phyloP scores from a whole-genome alignment of 306 rosid species.

The Trifolium fragiferum region DNA sequence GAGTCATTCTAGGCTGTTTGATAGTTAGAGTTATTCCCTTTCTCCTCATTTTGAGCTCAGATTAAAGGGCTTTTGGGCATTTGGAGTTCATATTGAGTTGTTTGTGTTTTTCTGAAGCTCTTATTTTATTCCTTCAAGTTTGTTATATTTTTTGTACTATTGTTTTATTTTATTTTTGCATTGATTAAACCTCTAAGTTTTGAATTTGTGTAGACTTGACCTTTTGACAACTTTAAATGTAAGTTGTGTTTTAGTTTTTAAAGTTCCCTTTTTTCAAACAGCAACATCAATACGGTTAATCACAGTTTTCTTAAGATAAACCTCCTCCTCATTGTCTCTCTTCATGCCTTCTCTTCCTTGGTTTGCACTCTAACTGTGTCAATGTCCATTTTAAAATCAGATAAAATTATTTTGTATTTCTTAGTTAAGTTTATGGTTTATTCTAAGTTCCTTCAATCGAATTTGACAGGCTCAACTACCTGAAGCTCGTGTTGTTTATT shows the following conservation, averaged over 20 bases:
- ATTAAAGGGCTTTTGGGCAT: not conserved
- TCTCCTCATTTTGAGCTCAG: too few relatives aligned
- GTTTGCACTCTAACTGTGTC: not conserved
- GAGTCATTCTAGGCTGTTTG: too few relatives aligned
- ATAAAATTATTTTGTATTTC: constrained; percentile 21
- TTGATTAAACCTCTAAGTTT: too few relatives aligned
- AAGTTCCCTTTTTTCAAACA: not conserved
- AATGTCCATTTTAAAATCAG: constrained; percentile 9
- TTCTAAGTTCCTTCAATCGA: constrained; percentile 20
- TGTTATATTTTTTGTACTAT: too few relatives aligned
- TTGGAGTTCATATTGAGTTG: not conserved
- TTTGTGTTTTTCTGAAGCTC: too few relatives aligned
- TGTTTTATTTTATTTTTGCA: too few relatives aligned
- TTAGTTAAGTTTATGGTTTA: constrained; percentile 10
- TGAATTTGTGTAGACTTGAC: too few relatives aligned
- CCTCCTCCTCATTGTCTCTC: not conserved
- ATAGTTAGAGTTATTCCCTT: too few relatives aligned
- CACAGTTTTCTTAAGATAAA: not conserved
- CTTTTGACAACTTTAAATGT: too few relatives aligned
- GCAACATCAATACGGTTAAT: not conserved
- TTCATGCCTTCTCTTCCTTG: not conserved
- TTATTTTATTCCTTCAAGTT: too few relatives aligned
- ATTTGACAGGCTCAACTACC: constrained; percentile 80
- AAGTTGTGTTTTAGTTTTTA: not conserved
- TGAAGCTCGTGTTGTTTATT: constrained; percentile 88